Evolutionary conservation across 2,329 filamentous ascomycete species (phyloP).

Genomic region (Alternaria ethzedia): DNA sequence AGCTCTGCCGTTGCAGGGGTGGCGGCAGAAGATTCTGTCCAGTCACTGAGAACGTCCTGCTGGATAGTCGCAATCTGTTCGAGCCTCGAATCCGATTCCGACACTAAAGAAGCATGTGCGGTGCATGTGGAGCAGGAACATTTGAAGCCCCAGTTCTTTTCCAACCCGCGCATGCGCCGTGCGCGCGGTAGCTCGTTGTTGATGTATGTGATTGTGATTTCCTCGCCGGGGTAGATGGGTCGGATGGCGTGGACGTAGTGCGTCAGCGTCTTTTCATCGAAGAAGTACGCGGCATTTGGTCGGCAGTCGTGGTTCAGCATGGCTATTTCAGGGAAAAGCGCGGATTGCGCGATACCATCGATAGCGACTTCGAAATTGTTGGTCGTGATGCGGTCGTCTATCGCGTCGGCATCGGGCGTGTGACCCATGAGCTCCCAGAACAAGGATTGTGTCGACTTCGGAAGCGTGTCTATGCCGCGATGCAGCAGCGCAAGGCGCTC

Average conservation of each 20-base stretch:
- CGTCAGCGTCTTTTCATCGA: conserved; percentile 46
- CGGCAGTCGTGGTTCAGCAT: conserved; percentile 48
- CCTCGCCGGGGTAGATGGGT: conserved; percentile 48
- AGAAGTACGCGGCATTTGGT: conserved; percentile 51
- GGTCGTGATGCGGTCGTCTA: conserved; percentile 45
- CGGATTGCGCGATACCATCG: conserved; percentile 31
- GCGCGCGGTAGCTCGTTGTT: conserved; percentile 43
- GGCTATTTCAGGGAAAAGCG: conserved; percentile 43
- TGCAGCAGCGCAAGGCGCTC: conserved; percentile 38
- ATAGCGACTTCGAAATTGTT: conserved; percentile 44
- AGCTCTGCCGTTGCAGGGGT: conserved; percentile 45
- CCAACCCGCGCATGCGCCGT: conserved; percentile 40
- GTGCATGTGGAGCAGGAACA: conserved; percentile 50
- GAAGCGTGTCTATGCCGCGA: conserved; percentile 36
- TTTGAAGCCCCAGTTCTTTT: conserved; percentile 49
- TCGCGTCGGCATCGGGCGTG: conserved; percentile 32
- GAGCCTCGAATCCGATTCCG: conserved; percentile 45
- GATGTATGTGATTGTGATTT: conserved; percentile 54
- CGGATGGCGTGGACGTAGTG: conserved; percentile 51
- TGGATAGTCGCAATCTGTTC: conserved; percentile 40
- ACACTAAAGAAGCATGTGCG: conserved; percentile 29
- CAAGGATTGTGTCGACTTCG: conserved; percentile 16
- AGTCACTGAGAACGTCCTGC: conserved; percentile 35
- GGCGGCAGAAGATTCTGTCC: conserved; percentile 27
- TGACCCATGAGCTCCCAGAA: conserved; percentile 44